phyloP scores from a whole-genome alignment of 768 basidiomycete species.

The Panellus pusillus region DNA sequence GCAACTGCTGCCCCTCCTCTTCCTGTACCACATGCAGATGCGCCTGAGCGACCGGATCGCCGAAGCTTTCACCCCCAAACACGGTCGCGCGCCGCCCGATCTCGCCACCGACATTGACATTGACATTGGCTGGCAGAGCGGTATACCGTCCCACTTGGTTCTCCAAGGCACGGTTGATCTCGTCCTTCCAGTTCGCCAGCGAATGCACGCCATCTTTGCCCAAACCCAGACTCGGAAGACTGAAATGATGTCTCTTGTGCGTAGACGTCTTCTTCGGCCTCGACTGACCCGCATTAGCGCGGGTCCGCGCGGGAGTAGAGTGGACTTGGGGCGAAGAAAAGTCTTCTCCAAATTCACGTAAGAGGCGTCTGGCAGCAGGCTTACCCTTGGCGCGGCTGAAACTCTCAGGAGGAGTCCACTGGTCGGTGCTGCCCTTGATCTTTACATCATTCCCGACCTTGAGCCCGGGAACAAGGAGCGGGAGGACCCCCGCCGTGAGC shows the following conservation, averaged over 20 bases:
- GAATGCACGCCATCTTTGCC: constrained; percentile 58
- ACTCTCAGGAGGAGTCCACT: constrained; percentile 42
- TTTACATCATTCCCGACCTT: constrained; percentile 57
- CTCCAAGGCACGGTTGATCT: constrained; percentile 53
- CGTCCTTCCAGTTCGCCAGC: constrained; percentile 50
- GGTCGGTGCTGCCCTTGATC: constrained; percentile 38
- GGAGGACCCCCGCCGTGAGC: constrained; percentile 67
- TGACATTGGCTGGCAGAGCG: constrained; percentile 40
- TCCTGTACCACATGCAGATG: constrained; percentile 41
- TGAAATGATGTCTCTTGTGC: constrained; percentile 64
- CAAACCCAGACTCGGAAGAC: constrained; percentile 66
- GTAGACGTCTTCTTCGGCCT: constrained; percentile 45
- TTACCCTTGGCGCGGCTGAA: constrained; percentile 43
- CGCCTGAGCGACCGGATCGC: constrained; percentile 27
- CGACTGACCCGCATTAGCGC: constrained; percentile 24
- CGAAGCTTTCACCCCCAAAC: constrained; percentile 41
- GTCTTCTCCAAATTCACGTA: constrained; percentile 47
- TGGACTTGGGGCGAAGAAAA: constrained; percentile 59
- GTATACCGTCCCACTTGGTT: constrained; percentile 40
- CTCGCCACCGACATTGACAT: constrained; percentile 13
- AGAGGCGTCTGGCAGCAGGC: constrained; percentile 30
- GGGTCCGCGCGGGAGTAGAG: constrained; percentile 56
- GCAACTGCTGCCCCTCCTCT: constrained; percentile 33
- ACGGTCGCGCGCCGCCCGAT: constrained; percentile 48
- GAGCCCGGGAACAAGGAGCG: constrained; percentile 66